A percentile compares a stretch with the other conserved stretches of the same genome.
Evolutionary conservation across 805 yeast species (phyloP).

Genomic region (Wickerhamiella bombiphila): DNA sequence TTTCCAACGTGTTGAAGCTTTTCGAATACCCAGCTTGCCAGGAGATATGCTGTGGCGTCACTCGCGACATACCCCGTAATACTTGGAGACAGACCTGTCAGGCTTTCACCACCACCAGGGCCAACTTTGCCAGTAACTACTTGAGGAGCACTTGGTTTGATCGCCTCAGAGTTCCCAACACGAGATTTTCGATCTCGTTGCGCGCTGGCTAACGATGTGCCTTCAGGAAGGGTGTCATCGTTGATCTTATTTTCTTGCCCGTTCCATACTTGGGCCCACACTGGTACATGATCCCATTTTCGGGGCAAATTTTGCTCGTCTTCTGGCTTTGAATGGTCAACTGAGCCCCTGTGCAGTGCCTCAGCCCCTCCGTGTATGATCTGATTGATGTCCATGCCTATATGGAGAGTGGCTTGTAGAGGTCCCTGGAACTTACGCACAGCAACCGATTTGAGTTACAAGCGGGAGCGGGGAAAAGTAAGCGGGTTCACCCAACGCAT

Average conservation of each 20-base stretch:
- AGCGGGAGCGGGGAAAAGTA: too few species aligned
- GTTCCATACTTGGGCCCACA: slow-evolving; percentile 70
- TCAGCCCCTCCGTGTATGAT: slow-evolving; percentile 14
- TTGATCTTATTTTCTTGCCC: slow-evolving; percentile 24
- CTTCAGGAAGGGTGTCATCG: slow-evolving; percentile 12
- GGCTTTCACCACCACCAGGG: slow-evolving; percentile 15
- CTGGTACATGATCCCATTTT: slow-evolving; percentile 51
- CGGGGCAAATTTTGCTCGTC: too few species aligned
- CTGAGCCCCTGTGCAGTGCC: slow-evolving; percentile 13
- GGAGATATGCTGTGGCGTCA: slow-evolving; percentile 64
- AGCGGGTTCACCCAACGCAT: too few species aligned
- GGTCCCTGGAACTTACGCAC: too few species aligned
- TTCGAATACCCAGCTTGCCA: slow-evolving; percentile 83
- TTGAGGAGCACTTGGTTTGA: background rate
- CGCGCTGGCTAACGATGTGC: background rate
- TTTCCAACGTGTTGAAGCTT: slow-evolving; percentile 33
- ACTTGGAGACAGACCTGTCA: slow-evolving; percentile 33
- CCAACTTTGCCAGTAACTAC: slow-evolving; percentile 5
- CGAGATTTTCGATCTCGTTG: too few species aligned
- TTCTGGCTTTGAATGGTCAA: slow-evolving; percentile 3
- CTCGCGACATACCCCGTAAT: slow-evolving; percentile 65
- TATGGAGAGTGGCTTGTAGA: too few species aligned
- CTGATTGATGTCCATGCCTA: background rate
- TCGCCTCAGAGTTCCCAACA: too few species aligned
- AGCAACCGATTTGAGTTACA: too few species aligned